Evolutionary conservation across 1,139 yeast species (phyloP), one percentile per base, ranked within the genome.

Genomic region (Hansenula sp.): DNA sequence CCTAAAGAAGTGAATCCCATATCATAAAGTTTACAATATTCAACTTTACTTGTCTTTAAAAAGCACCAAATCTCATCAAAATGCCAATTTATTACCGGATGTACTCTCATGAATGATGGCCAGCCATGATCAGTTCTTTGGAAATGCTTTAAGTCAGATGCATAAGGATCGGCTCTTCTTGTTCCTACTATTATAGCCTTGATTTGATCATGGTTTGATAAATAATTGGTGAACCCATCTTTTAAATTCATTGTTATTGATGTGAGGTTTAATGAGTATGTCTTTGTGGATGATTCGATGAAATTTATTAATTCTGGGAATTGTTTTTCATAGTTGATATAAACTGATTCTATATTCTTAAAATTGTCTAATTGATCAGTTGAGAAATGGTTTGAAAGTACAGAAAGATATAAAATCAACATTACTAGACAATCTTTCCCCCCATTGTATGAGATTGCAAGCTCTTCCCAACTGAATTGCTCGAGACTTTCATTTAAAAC

Each of bases 391-490:
- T 40, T 34, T 24, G 36, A 40, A 2, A 84, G 67, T 6, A 81
- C 76, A 1, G 89, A 81, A 45, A 86, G 65, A 33, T 83, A 74
- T 2, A 89, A 60, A 13, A 86, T 68, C 39, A 89, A 71, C 87
- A 88, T 83, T 37, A 88, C 96, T 30, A 87, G 71, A 55, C 96
- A 89, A 63, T 89, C 96, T 57, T 89, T 89, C 2, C 96, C 96
- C 7, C 96, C 96, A 58, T 89, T 89, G 63, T 84, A 89, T 5
- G 94, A 84, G 8, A 89, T 68, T 4, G 96, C 84, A 5, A 88
- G 65, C 49, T 86, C 81, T 13, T 71, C 33, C 13, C 18, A 18
- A 21, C 34, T 3, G 46, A 38, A 51, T 18, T 38, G 36, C 9
- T 43, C 44, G 27, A 55, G 35, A 1, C 52, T 41, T 16, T 46